Conservation (phyloP, 164 flowering plant species). For the Stephania yunnanensis region DNA sequence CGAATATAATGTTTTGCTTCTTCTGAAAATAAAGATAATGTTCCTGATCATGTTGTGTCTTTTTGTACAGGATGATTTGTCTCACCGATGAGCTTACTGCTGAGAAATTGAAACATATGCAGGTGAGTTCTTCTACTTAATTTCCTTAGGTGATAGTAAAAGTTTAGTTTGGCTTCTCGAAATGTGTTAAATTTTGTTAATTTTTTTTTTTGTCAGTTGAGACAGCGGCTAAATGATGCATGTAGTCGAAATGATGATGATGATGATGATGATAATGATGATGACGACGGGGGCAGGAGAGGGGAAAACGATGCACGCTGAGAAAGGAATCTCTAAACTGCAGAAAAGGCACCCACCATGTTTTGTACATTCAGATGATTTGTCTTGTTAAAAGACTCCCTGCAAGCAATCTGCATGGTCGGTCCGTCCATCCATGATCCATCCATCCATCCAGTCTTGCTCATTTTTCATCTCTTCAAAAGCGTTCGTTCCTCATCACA, state of each 20-base stretch:
- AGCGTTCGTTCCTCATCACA: constrained; percentile 4
- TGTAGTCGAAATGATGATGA: constrained; percentile 26
- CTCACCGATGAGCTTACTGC: constrained; percentile 69
- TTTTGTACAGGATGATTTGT: constrained; percentile 52
- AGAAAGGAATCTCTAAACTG: constrained; percentile 3
- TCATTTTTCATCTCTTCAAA: background rate
- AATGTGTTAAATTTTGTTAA: background rate
- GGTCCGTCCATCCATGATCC: no score
- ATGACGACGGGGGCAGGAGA: constrained; percentile 14
- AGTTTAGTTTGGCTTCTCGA: no score
- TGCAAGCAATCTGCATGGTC: background rate
- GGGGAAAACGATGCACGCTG: constrained; percentile 1
- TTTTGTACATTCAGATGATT: constrained; percentile 19
- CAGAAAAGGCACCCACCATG: constrained; percentile 4
- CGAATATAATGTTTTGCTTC: background rate
- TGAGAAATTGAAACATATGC: constrained; percentile 53
- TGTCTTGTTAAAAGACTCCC: no score
- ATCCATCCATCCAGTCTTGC: background rate
- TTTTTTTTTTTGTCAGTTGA: constrained; percentile 41
- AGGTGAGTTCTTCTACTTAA: constrained; percentile 35
- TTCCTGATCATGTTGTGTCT: background rate
- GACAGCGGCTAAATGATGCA: constrained; percentile 46
- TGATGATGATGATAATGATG: no score
- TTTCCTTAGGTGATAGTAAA: no score
- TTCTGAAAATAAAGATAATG: background rate